Base-by-base conservation (phyloP, 345 rosid genomes). In the Linum usitatissimum region DNA sequence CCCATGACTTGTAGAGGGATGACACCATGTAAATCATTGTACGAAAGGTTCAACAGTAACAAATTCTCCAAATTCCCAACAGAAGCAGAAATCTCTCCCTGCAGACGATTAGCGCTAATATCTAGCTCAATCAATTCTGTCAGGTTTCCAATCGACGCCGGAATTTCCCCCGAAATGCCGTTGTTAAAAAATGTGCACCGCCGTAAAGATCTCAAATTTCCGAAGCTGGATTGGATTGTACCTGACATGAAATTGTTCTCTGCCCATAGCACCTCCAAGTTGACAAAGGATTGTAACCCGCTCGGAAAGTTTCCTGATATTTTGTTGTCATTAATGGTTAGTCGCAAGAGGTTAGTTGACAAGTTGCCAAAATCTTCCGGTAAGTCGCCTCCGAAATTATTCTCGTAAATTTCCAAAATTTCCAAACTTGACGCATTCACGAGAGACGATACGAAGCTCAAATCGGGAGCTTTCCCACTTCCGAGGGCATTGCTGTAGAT, bases 11-110 rank as follows among this genome's bases (percentile, higher is more conserved):
- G 49, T 48, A 21, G 51, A 0, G 69, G 72, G 5, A 73, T 73
- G 18, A 15, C 17, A 1, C 76, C 72, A 18, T 0, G 55, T 4
- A 73, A 59, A 20, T 56, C 8, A 19, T 73, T 73, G 6, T 31
- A 8, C 5, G 49, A 51, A 18, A 73, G 15, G 23, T 51, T n/a
- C n/a, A 73, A 19, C 9, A 0, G 2, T 18, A 9, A 4, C 19
- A 31, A 74, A 19, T 1, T 34, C 28, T 34, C 20, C 5, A n/a
- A 64, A 15, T 61, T 69, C 31, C 62, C 63, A 1, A 72, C 2
- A 58, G 15, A 23, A 3, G 67, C 19, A 14, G 80, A 75, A 1
- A 76, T 69, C 8, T 21, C 54, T 30, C 80, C 77, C 3, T 49
- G 18, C 3, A 77, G 36, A n/a, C 30, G 53, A 56, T 77, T 77